Evolutionary conservation across 441 rosid species (phyloP).

Genomic region (Pelargonium fulgidum): DNA sequence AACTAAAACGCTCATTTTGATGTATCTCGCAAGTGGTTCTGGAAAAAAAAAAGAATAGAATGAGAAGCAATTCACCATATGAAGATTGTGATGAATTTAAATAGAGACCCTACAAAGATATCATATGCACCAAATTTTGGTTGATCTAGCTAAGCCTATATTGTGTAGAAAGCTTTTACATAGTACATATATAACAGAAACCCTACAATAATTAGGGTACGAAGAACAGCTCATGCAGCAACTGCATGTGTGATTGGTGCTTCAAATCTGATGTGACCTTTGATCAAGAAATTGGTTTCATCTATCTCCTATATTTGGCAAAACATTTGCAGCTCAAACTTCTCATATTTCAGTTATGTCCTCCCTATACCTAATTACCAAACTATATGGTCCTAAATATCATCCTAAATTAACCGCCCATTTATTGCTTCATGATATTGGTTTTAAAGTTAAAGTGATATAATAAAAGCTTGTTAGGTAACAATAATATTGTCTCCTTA

Average conservation of each 20-base stretch:
- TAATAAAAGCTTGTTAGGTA: no score
- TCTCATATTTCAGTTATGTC: not conserved
- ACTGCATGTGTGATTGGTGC: not conserved
- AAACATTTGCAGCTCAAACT: not conserved
- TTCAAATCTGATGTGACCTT: not conserved
- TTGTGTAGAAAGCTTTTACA: not conserved
- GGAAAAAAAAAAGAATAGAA: no score
- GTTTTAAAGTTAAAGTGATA: no score
- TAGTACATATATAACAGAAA: not conserved
- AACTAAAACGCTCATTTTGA: no score
- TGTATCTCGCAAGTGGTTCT: not conserved
- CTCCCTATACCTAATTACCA: not conserved
- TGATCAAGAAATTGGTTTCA: not conserved
- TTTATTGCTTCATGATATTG: no score
- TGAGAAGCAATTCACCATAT: not conserved
- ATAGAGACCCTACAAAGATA: not conserved
- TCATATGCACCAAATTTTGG: not conserved
- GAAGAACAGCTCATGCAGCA: constrained; percentile 2
- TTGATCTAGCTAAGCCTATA: not conserved
- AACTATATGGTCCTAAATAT: not conserved
- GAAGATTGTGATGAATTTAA: not conserved
- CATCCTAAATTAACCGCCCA: not conserved
- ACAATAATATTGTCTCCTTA: no score
- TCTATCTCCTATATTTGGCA: not conserved
- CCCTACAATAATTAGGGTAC: not conserved